Evolutionary conservation across 2,329 filamentous ascomycete genomes (phyloP).

Genomic region (Hymenotorrendiella dingleyae): DNA sequence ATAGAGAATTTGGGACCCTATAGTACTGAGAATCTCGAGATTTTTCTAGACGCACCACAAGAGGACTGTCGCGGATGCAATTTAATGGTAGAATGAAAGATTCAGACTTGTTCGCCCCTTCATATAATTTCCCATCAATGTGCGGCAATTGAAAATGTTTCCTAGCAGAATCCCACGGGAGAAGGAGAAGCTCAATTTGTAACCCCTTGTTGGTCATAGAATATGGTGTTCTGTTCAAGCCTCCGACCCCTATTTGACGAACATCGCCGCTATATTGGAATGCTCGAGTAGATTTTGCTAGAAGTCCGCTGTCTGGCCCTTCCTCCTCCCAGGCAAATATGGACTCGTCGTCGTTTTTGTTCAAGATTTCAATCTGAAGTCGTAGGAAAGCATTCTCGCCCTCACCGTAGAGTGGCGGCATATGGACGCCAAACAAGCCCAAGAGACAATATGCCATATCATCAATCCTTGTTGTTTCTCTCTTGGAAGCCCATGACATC

Average conservation of each 20-base stretch:
- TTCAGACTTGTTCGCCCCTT: too few species aligned
- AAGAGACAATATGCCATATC: constrained; percentile 31
- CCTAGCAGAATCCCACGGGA: too few species aligned
- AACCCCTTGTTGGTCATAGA: background rate
- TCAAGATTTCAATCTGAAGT: constrained; percentile 33
- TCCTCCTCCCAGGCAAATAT: constrained; percentile 28
- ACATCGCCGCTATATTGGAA: background rate
- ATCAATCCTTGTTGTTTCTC: constrained; percentile 26
- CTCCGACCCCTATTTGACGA: background rate
- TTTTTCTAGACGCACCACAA: too few species aligned
- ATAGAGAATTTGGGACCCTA: too few species aligned
- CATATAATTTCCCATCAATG: too few species aligned
- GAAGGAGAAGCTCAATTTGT: too few species aligned
- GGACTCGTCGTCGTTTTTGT: constrained; percentile 31
- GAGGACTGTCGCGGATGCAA: too few species aligned
- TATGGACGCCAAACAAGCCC: constrained; percentile 30
- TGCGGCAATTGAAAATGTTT: too few species aligned
- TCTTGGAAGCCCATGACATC: constrained; percentile 33
- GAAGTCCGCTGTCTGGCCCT: background rate
- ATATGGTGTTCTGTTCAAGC: background rate
- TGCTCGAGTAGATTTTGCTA: background rate
- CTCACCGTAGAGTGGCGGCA: constrained; percentile 34
- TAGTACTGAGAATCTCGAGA: too few species aligned
- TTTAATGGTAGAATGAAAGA: too few species aligned
- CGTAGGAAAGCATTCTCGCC: constrained; percentile 31